Conservation (phyloP, 495 filamentous ascomycete genomes). For the Penicillium pulvis region DNA sequence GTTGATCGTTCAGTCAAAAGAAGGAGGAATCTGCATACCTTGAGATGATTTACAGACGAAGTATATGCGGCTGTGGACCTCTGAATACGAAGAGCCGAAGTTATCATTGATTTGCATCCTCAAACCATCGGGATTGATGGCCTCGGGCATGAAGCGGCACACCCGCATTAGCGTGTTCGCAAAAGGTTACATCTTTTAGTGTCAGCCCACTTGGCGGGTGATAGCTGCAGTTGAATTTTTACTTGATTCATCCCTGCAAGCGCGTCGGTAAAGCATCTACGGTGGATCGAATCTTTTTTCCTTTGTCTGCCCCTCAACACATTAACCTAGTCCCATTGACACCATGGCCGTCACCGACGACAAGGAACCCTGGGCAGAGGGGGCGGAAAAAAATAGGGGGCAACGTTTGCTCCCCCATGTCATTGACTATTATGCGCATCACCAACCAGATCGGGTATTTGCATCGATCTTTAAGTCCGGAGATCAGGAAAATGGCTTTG, state of each 20-base stretch:
- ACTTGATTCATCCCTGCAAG: slow-evolving; percentile 10
- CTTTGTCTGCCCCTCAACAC: neutral
- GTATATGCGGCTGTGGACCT: neutral
- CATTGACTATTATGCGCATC: slow-evolving; percentile 21
- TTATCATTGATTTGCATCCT: neutral
- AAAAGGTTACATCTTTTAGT: slow-evolving; percentile 15
- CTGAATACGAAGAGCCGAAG: neutral
- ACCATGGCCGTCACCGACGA: slow-evolving; percentile 12
- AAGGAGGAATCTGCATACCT: neutral
- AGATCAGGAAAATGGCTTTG: slow-evolving; percentile 23
- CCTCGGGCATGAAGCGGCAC: slow-evolving; percentile 2
- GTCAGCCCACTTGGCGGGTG: slow-evolving; percentile 11
- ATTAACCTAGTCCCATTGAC: neutral
- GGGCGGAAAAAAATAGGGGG: slow-evolving; percentile 18
- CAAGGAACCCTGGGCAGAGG: slow-evolving; percentile 15
- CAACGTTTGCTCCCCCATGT: slow-evolving; percentile 21
- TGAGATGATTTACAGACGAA: neutral
- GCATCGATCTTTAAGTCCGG: slow-evolving; percentile 22
- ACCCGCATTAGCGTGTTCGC: slow-evolving; percentile 17
- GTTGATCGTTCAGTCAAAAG: neutral
- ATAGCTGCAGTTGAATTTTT: slow-evolving; percentile 15
- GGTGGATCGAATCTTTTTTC: neutral
- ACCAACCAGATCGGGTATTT: slow-evolving; percentile 27
- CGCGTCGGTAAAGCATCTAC: slow-evolving; percentile 2
- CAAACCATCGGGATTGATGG: neutral